These are phyloP conservation scores for Pseudogymnoascus sp. DNA, from an alignment of 2,329 filamentous ascomycete species.

Conservation along the genomic window DNA sequence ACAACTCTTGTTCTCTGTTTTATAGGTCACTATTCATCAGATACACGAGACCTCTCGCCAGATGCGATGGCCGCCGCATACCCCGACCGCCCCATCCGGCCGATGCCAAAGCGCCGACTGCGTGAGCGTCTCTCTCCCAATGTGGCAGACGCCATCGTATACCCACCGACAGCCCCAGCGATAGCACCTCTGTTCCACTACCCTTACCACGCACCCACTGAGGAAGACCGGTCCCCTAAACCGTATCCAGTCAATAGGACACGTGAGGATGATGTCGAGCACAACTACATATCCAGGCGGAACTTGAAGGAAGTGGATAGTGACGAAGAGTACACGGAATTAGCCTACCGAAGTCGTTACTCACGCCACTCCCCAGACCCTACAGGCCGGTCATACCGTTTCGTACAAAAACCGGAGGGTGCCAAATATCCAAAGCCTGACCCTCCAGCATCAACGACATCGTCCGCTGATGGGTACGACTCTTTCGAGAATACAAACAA, in stretches of 20 bases:
- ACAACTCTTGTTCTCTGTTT: neutral
- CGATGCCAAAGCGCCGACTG: constrained; percentile 79
- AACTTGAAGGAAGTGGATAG: constrained; percentile 49
- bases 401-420: constrained; percentile 38
- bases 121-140: constrained; percentile 82
- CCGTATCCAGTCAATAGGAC: constrained; percentile 17
- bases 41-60: constrained; percentile 48
- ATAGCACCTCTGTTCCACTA: constrained; percentile 70
- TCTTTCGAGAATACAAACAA: constrained; percentile 98
- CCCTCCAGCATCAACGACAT: constrained; percentile 58
- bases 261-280: constrained; percentile 25
- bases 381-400: constrained; percentile 35
- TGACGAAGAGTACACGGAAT: constrained; percentile 48
- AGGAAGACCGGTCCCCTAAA: constrained; percentile 28
- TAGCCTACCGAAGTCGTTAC: constrained; percentile 29
- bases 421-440: constrained; percentile 40
- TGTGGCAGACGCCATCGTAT: constrained; percentile 71
- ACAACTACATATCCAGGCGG: constrained; percentile 37
- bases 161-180: constrained; percentile 65
- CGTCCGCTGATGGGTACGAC: constrained; percentile 80
- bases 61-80: constrained; percentile 75
- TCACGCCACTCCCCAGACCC: constrained; percentile 41
- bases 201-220: constrained; percentile 35
- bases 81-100: constrained; percentile 85
- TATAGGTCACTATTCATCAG: constrained; percentile 30